Evolutionary conservation across 2,329 filamentous ascomycete genomes (phyloP), one percentile per base, ranked within the genome.

Genomic region (Bipolaris victoriae): DNA sequence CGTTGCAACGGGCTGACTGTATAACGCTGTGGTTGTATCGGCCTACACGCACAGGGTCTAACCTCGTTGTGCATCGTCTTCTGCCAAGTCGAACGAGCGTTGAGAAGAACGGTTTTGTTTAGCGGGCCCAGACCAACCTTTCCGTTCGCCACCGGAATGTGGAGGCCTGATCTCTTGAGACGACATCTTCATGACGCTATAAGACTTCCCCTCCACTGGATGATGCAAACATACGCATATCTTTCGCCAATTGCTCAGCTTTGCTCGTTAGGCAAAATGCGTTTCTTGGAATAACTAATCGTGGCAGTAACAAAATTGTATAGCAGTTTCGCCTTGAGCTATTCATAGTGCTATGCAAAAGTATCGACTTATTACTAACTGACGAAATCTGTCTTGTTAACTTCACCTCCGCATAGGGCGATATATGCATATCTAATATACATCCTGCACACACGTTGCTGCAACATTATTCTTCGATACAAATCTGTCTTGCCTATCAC

Each of bases 81-180:
- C 46, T 29, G 40, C 26, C 16, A 18, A 41, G 11, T 31, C 35
- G 18, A 26, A 55, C 48, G 18, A 45, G 47, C 46, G 51, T 55
- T 51, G 56, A 50, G 24, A 29, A 29, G 18, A 55, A 41, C 41
- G 40, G 20, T 15, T 37, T 31, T 37, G 35, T 50, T 55, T 55
- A 55, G 56, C 47, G 52, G 56, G 52, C 41, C 52, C 52, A 55
- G 41, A 51, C 18, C 37, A 26, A 24, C 20, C n/a, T 40, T 55
- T 36, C 51, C 24, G 49, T 45, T 55, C 43, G 56, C 52, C 43
- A 55, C 56, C 26, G 33, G 20, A 9, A 47, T 46, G 16, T 41
- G 39, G 49, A 45, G 46, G 35, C 31, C 6, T 22, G 20, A 24
- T 15, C 24, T 46, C 29, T 18, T 35, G 26, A 46, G 15, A 24